Evolutionary conservation across 371 early-diverging fungal species (phyloP), one percentile per base, ranked within the genome.

Genomic region (Apophysomyces variabilis): DNA sequence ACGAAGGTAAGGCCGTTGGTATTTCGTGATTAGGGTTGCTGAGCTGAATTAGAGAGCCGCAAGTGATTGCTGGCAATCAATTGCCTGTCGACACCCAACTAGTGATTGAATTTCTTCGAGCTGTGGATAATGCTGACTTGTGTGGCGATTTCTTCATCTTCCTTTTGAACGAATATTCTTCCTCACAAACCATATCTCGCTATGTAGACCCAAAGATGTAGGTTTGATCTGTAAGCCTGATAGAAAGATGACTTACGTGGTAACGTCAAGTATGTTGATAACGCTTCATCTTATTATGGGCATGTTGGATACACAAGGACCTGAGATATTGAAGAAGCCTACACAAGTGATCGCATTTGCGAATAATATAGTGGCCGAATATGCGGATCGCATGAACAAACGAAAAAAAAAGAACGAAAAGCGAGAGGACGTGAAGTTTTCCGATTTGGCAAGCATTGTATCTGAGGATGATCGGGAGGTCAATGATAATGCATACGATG

Each of bases 311-410:
- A 71, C 74, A 4, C 78, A 90, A 60, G 96, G 95, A 0, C 90
- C 94, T 36, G 77, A 83, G 7, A 87, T 95, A 45, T 69, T 96
- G 44, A 83, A 87, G 47, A 92, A 91, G 37, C 90, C 91, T n/a
- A 76, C 83, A 0, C 93, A 95, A 69, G 86, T 95, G 32, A 75
- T 96, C 47, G 82, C 86, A 7, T 91, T 96, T 79, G 89, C 91
- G 8, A 88, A 87, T 46, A 90, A 85, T 62, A 85, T 91, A 21
- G 69, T 95, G 5, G 78, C 87, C 13, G 76, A 67, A 37, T 67
- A 76, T 62, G 68, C 69, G 13, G 81, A 81, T 11, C 59, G 71
- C 3, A 45, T 77, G 6, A 57, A 64, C 14, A 50, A 60, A 13
- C 46, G n/a, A 43, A 68, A 62, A 18, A 58, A 67, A 39, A 26